Evolutionary conservation across 176 grass and related monocot genomes (phyloP).

Genomic region (Carex parvula): DNA sequence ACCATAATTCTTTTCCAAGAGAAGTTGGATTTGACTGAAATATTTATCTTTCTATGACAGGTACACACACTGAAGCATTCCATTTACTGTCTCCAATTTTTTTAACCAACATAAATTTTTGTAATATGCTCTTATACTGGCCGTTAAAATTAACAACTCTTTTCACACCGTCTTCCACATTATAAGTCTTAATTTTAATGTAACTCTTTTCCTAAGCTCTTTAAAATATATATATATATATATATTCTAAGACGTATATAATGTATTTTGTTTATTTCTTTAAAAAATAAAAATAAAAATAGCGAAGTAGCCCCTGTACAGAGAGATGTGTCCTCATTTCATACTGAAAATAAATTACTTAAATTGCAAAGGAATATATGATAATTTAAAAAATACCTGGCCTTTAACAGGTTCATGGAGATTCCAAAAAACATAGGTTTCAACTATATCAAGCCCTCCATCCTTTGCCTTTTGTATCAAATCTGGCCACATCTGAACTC

Average conservation of each 20-base stretch:
- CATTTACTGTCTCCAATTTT: not conserved
- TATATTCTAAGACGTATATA: not conserved
- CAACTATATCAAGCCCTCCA: constrained; percentile 84
- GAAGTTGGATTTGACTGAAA: not conserved
- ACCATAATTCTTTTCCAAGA: not conserved
- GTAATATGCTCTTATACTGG: too few relatives aligned
- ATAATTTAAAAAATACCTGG: constrained; percentile 49
- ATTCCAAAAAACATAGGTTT: constrained; percentile 97
- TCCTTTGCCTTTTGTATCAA: constrained; percentile 94
- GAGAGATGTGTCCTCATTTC: not conserved
- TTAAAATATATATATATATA: too few relatives aligned
- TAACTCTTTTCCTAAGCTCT: too few relatives aligned
- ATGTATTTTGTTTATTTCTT: not conserved
- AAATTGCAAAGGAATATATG: not conserved
- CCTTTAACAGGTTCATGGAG: constrained; percentile 80
- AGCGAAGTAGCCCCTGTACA: not conserved
- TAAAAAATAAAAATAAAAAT: not conserved
- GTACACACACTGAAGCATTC: not conserved
- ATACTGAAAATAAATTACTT: not conserved
- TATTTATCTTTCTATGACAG: not conserved
- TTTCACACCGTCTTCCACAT: too few relatives aligned
- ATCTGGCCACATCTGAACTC: constrained; percentile 89
- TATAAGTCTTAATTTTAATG: too few relatives aligned
- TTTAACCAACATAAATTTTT: not conserved
- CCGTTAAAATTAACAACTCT: too few relatives aligned